phyloP scores from a whole-genome alignment of 176 grass and related monocot genomes.

The Aegilops bicornis region DNA sequence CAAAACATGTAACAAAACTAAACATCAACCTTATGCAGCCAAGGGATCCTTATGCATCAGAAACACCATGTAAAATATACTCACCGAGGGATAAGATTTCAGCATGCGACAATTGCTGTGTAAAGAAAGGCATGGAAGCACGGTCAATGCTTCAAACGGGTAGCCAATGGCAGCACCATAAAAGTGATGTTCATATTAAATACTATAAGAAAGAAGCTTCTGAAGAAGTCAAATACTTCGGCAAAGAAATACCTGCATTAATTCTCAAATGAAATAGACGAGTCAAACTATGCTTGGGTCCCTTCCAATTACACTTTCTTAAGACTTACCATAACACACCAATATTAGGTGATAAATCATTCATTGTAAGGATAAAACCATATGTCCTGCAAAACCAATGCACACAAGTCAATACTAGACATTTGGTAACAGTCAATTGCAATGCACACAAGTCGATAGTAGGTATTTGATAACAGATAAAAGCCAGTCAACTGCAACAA shows the following conservation, averaged over 20 bases:
- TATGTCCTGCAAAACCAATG: background rate
- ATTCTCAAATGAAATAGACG: conserved; percentile 32
- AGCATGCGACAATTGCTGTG: conserved; percentile 68
- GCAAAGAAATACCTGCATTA: conserved; percentile 96
- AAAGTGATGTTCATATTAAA: conserved; percentile 93
- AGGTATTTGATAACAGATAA: background rate
- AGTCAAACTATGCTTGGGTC: background rate
- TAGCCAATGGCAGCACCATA: conserved; percentile 82
- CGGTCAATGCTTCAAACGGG: conserved; percentile 69
- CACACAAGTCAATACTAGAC: background rate
- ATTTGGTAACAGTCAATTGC: background rate
- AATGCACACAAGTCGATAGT: background rate
- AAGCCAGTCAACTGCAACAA: background rate
- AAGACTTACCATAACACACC: conserved; percentile 4
- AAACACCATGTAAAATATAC: conserved; percentile 38
- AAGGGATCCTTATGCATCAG: background rate
- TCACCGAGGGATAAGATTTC: conserved; percentile 95
- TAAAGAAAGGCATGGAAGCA: conserved; percentile 95
- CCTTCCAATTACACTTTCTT: background rate
- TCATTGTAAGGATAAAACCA: conserved; percentile 9
- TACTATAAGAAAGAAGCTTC: conserved; percentile 91
- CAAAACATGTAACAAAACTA: background rate
- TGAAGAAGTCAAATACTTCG: conserved; percentile 93
- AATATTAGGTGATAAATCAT: conserved; percentile 10
- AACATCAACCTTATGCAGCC: background rate